Conservation (phyloP, 1,139 yeast species). For the Saccharomyces hybrid region DNA sequence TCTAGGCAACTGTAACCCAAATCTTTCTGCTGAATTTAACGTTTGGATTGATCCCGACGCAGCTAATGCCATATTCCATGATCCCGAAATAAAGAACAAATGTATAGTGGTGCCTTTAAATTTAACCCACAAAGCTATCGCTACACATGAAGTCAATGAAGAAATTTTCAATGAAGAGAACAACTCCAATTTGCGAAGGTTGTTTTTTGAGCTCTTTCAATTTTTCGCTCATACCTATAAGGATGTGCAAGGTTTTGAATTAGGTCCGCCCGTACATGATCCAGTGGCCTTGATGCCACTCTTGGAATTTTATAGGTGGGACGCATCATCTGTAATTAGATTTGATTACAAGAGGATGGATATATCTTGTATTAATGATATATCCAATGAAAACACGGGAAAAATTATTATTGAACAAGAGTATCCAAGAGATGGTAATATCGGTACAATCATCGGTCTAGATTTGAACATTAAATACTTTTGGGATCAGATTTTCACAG, state of each 20-base stretch:
- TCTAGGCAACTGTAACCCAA: constrained; percentile 37
- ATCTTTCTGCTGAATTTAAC: constrained; percentile 70
- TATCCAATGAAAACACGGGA: constrained; percentile 23
- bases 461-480: constrained; percentile 41
- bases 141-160: constrained; percentile 41
- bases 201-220: constrained; percentile 50
- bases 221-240: constrained; percentile 47
- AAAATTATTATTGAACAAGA: constrained; percentile 20
- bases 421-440: constrained; percentile 24
- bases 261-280: constrained; percentile 79
- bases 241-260: constrained; percentile 36
- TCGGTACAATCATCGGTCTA: constrained; percentile 42
- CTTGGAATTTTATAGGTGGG: constrained; percentile 37
- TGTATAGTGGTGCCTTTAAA: constrained; percentile 58
- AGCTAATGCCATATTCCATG: constrained; percentile 47
- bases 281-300: constrained; percentile 63
- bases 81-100: constrained; percentile 40
- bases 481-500: constrained; percentile 44
- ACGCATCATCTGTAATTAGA: constrained; percentile 25
- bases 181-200: constrained; percentile 39
- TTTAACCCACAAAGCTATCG: constrained; percentile 61
- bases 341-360: constrained; percentile 34
- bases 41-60: constrained; percentile 72
- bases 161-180: constrained; percentile 27
- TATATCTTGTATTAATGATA: constrained; percentile 31